A percentile compares a stretch with the other conserved stretches of the same genome.
Evolutionary conservation across 805 yeast genomes (phyloP).

Genomic region (Tetrapisispora fleetii): DNA sequence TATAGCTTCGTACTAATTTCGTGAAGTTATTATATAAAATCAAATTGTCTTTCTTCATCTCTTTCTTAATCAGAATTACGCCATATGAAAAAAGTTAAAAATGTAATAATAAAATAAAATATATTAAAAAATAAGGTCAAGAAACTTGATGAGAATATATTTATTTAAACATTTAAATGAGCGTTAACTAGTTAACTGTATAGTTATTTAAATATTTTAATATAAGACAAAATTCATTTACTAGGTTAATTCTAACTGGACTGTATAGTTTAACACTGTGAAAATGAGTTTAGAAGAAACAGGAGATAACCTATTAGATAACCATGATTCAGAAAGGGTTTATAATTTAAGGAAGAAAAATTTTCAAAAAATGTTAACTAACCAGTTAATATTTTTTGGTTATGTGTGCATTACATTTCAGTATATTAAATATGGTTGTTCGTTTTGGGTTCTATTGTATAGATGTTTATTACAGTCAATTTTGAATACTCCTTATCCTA

Average conservation of each 20-base stretch:
- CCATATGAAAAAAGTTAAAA: background rate
- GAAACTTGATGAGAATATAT: background rate
- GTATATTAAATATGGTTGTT: conserved; percentile 23
- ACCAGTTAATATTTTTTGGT: conserved; percentile 15
- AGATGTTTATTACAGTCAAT: conserved; percentile 33
- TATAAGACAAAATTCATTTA: no score
- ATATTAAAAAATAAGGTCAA: background rate
- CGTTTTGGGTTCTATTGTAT: conserved; percentile 19
- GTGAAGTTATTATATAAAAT: no score
- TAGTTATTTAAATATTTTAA: no score
- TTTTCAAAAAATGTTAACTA: conserved; percentile 16
- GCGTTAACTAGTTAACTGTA: no score
- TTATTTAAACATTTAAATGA: no score
- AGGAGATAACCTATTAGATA: no score
- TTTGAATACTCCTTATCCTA: conserved; percentile 34
- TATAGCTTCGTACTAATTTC: no score
- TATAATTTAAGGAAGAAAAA: conserved; percentile 19
- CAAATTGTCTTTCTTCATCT: background rate
- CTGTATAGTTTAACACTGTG: background rate
- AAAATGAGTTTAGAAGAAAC: background rate
- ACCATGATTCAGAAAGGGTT: conserved; percentile 3
- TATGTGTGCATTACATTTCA: conserved; percentile 17
- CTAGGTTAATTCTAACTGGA: no score
- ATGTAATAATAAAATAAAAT: no score
- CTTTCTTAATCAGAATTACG: background rate